Percentiles rank a stretch among this genome's conserved stretches.
These are phyloP conservation scores for Osmozyma mogii DNA, from an alignment of 805 yeast species.

Conservation along the genomic window DNA sequence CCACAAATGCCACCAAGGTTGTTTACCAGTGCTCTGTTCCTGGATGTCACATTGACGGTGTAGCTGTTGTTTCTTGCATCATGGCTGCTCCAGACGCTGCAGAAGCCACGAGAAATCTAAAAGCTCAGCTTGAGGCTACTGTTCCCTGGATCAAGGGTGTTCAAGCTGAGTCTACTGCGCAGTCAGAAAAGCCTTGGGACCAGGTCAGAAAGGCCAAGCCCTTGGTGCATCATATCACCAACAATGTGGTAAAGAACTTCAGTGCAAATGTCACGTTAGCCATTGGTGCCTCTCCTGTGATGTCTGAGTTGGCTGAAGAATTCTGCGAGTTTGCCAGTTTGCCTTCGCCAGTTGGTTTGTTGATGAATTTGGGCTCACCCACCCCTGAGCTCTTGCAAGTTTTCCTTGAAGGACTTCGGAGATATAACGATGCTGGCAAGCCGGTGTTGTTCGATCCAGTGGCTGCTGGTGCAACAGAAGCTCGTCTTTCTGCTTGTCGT, in stretches of 20 bases:
- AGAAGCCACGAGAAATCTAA: slow-evolving; percentile 37
- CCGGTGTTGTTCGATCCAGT: slow-evolving; percentile 86
- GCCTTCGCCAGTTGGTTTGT: slow-evolving; percentile 45
- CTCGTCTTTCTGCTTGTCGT: slow-evolving; percentile 43
- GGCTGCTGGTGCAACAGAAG: slow-evolving; percentile 77
- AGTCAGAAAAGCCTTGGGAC: neutral
- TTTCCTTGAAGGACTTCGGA: slow-evolving; percentile 44
- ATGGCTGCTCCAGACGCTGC: slow-evolving; percentile 57
- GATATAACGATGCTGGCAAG: slow-evolving; percentile 47
- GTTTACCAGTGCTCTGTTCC: slow-evolving; percentile 40
- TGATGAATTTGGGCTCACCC: slow-evolving; percentile 74
- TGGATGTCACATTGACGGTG: slow-evolving; percentile 59
- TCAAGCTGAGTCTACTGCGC: neutral
- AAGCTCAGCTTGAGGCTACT: slow-evolving; percentile 19
- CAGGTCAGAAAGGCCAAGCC: slow-evolving; percentile 36
- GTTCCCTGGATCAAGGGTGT: slow-evolving; percentile 6
- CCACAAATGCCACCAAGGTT: slow-evolving; percentile 51
- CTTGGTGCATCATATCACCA: slow-evolving; percentile 80
- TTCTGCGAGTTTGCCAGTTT: slow-evolving; percentile 52
- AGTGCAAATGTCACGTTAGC: slow-evolving; percentile 85
- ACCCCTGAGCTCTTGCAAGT: slow-evolving; percentile 34
- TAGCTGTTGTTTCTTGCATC: slow-evolving; percentile 81
- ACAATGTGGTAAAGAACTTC: slow-evolving; percentile 79
- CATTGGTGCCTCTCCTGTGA: slow-evolving; percentile 78
- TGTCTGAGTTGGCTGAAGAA: slow-evolving; percentile 71